A percentile compares a stretch with the other conserved stretches of the same genome.
These are phyloP conservation scores for Termitomyces sp. DNA, from an alignment of 768 basidiomycete genomes.

Conservation along the genomic window DNA sequence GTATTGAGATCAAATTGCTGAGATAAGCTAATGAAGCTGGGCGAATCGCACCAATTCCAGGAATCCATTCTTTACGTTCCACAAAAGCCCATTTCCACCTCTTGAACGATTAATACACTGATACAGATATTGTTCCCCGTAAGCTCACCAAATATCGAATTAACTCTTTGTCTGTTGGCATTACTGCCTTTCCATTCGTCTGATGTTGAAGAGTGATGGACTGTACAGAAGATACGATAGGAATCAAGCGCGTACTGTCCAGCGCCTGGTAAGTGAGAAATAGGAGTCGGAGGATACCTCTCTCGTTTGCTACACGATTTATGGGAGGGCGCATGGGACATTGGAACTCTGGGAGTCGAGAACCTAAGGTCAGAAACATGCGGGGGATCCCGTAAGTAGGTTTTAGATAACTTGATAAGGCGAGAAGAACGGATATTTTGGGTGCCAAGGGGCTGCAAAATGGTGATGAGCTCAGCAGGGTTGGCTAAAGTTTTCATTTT, in stretches of 20 bases:
- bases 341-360: slow-evolving; percentile 20
- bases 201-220: slow-evolving; percentile 22
- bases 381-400: slow-evolving; percentile 44
- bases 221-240: slow-evolving; percentile 63
- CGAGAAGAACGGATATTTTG: slow-evolving; percentile 52
- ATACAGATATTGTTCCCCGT: not conserved
- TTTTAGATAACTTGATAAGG: slow-evolving; percentile 47
- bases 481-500: slow-evolving; percentile 28
- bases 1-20: slow-evolving; percentile 32
- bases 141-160: slow-evolving; percentile 57
- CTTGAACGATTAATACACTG: slow-evolving; percentile 25
- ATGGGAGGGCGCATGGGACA: not conserved
- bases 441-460: slow-evolving; percentile 54
- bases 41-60: slow-evolving; percentile 36
- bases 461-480: slow-evolving; percentile 34
- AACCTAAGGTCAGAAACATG: slow-evolving; percentile 25
- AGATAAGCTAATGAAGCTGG: slow-evolving; percentile 33
- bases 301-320: slow-evolving; percentile 14
- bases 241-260: slow-evolving; percentile 74
- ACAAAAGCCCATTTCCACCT: slow-evolving; percentile 70
- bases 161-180: slow-evolving; percentile 67
- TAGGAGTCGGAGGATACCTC: slow-evolving; percentile 40
- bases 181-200: slow-evolving; percentile 61
- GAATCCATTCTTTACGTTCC: slow-evolving; percentile 47
- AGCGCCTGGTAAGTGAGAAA: slow-evolving; percentile 58